Evolutionary conservation across 176 grass and related monocot genomes (phyloP).

Genomic region (Chrysopogon serrulatus): DNA sequence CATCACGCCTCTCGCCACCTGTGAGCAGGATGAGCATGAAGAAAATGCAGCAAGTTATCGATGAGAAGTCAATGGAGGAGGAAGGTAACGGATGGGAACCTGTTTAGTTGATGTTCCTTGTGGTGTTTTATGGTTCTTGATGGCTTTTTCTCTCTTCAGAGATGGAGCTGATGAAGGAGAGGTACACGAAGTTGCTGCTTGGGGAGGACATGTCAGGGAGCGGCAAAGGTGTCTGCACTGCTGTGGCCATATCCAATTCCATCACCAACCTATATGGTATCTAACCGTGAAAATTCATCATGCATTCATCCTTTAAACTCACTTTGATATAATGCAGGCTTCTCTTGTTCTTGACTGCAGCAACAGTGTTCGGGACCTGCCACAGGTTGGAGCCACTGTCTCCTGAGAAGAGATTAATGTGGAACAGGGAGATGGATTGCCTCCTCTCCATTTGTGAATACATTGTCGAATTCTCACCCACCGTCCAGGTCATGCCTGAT

Average conservation of each 20-base stretch:
- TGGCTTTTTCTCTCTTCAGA: constrained; percentile 32
- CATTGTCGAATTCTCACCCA: constrained; percentile 77
- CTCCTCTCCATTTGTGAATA: constrained; percentile 92
- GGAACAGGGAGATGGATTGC: constrained; percentile 97
- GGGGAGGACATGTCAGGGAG: constrained; percentile 96
- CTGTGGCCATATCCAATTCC: constrained; percentile 88
- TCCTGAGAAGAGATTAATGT: constrained; percentile 81
- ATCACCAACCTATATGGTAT: constrained; percentile 98
- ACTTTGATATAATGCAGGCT: not conserved
- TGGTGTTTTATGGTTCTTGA: constrained; percentile 15
- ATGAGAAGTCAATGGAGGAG: constrained; percentile 27
- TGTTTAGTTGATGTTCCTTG: not conserved
- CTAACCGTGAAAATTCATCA: not conserved
- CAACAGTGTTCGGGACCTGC: constrained; percentile 86
- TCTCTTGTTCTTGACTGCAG: constrained; percentile 29
- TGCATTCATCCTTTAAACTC: not conserved
- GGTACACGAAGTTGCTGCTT: constrained; percentile 87
- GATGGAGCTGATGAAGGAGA: constrained; percentile 95
- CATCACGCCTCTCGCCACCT: constrained; percentile 14
- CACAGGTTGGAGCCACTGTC: constrained; percentile 66
- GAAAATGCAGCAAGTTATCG: constrained; percentile 26
- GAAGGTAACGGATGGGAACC: constrained; percentile 13
- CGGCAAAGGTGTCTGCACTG: constrained; percentile 83
- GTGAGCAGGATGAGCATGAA: constrained; percentile 47
- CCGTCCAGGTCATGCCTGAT: constrained; percentile 65